Conservation (phyloP, 768 basidiomycete species). For the Podaxis sp. region DNA sequence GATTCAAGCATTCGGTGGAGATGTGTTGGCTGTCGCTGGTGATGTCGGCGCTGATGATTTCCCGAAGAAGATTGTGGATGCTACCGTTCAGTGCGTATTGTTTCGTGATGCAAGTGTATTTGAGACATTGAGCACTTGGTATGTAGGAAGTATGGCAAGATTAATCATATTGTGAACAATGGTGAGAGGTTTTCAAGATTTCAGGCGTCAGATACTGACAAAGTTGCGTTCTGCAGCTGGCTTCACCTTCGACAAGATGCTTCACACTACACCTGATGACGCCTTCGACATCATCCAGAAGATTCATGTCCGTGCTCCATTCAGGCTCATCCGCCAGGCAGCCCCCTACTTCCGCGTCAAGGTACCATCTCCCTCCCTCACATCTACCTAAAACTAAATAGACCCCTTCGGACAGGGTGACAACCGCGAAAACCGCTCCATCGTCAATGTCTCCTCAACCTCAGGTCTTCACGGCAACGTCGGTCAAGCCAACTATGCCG, state of each 20-base stretch:
- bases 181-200: slow-evolving; percentile 34
- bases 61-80: slow-evolving; percentile 74
- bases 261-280: slow-evolving; percentile 84
- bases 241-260: slow-evolving; percentile 85
- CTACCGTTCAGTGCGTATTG: slow-evolving; percentile 67
- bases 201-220: background rate
- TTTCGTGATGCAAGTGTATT: too few species aligned
- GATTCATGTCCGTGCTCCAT: slow-evolving; percentile 84
- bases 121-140: background rate
- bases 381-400: background rate
- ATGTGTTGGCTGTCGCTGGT: slow-evolving; percentile 71
- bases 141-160: slow-evolving; percentile 72
- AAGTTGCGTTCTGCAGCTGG: slow-evolving; percentile 45
- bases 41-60: slow-evolving; percentile 85
- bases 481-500: slow-evolving; percentile 81
- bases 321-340: slow-evolving; percentile 80
- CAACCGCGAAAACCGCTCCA: slow-evolving; percentile 65
- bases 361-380: slow-evolving; percentile 26
- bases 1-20: slow-evolving; percentile 71
- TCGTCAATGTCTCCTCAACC: slow-evolving; percentile 81
- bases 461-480: slow-evolving; percentile 87
- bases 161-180: slow-evolving; percentile 88
- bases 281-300: slow-evolving; percentile 80
- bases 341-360: slow-evolving; percentile 86
- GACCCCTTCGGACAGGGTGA: slow-evolving; percentile 37